Percentiles rank a stretch among this genome's conserved stretches.
These are phyloP conservation scores for Phyllosticta citrichinensis DNA, from an alignment of 2,329 filamentous ascomycete genomes.

Conservation along the genomic window DNA sequence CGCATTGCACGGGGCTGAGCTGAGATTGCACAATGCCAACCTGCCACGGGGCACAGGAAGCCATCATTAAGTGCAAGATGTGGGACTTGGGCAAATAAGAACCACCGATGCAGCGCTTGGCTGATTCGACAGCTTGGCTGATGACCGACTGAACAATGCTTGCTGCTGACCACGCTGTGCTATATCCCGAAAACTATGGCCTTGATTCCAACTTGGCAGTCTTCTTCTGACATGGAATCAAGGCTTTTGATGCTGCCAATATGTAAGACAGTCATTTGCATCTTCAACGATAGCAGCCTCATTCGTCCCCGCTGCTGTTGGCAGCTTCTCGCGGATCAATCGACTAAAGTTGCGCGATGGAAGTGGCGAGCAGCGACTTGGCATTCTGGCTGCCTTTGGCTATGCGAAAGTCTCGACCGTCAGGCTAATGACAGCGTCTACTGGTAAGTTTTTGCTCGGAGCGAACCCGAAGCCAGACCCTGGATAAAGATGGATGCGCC, in stretches of 20 bases:
- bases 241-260: background rate
- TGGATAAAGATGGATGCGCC: background rate
- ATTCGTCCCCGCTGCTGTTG: background rate
- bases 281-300: background rate
- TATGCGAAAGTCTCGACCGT: background rate
- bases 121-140: background rate
- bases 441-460: background rate
- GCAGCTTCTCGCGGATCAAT: background rate
- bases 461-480: background rate
- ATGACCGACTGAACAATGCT: background rate
- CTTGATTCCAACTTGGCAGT: background rate
- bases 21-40: background rate
- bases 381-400: background rate
- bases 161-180: background rate
- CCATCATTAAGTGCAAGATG: background rate
- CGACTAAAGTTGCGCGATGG: background rate
- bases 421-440: background rate
- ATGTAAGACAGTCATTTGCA: background rate
- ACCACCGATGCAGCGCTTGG: background rate
- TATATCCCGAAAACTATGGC: background rate
- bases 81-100: background rate
- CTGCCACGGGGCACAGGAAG: background rate
- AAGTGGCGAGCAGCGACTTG: background rate
- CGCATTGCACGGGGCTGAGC: background rate
- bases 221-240: background rate